Evolutionary conservation across 2,329 filamentous ascomycete genomes (phyloP).

Genomic region (Xylariaceae sp.): DNA sequence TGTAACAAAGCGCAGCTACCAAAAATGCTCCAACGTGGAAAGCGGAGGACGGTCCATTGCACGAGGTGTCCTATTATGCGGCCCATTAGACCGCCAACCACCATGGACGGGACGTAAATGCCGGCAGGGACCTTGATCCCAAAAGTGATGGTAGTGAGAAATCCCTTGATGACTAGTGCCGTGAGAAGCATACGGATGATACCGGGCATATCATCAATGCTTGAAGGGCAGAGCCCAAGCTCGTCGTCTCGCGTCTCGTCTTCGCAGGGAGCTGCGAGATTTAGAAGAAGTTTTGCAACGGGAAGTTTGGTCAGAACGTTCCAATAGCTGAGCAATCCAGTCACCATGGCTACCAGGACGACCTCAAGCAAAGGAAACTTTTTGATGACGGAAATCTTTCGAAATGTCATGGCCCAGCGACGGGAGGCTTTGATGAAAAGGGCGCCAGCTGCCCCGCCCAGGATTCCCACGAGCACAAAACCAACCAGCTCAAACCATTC

Average conservation of each 20-base stretch:
- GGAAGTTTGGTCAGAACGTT: constrained; percentile 84
- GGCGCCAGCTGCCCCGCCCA: constrained; percentile 82
- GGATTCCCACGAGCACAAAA: constrained; percentile 80
- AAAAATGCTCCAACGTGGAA: constrained; percentile 70
- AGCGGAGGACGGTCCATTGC: constrained; percentile 74
- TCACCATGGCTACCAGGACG: constrained; percentile 77
- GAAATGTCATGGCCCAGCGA: constrained; percentile 84
- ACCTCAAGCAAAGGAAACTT: constrained; percentile 82
- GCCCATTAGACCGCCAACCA: constrained; percentile 88
- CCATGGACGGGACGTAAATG: constrained; percentile 98
- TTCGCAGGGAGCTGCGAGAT: constrained; percentile 84
- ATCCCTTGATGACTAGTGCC: constrained; percentile 85
- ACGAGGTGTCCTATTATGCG: constrained; percentile 81
- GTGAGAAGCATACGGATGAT: constrained; percentile 68
- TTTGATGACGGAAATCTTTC: constrained; percentile 77
- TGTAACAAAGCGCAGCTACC: constrained; percentile 65
- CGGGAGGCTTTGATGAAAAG: constrained; percentile 95
- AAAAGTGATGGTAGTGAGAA: constrained; percentile 86
- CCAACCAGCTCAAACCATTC: constrained; percentile 83
- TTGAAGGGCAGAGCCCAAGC: constrained; percentile 73
- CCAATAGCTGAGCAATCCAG: constrained; percentile 87
- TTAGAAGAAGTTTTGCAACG: constrained; percentile 85
- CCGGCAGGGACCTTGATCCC: constrained; percentile 95
- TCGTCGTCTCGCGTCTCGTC: constrained; percentile 58
- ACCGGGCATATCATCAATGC: constrained; percentile 70